These are phyloP conservation scores for Cordyceps fumosorosea DNA, from an alignment of 2,329 filamentous ascomycete genomes.

Conservation along the genomic window DNA sequence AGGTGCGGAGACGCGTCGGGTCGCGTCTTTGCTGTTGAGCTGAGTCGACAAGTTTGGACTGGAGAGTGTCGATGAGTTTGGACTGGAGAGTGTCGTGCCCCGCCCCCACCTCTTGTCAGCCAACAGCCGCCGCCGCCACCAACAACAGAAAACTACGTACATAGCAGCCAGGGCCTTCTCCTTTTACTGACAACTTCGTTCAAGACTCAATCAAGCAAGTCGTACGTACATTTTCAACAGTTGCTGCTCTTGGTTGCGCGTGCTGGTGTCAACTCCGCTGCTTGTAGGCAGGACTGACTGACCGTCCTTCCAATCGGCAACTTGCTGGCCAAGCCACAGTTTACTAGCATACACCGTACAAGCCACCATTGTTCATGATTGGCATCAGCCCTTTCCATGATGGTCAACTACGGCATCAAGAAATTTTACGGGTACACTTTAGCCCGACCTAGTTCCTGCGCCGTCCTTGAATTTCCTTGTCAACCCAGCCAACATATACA, in stretches of 20 bases:
- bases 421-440: background rate
- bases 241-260: too few relatives aligned
- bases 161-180: background rate
- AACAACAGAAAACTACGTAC: too few relatives aligned
- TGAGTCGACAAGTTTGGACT: too few relatives aligned
- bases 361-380: background rate
- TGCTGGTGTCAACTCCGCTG: too few relatives aligned
- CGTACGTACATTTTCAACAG: too few relatives aligned
- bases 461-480: background rate
- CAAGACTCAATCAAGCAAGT: too few relatives aligned
- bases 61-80: background rate
- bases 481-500: background rate
- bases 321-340: background rate
- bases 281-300: background rate
- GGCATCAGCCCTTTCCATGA: background rate
- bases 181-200: too few relatives aligned
- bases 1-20: conserved; percentile 10
- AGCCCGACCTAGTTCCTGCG: background rate
- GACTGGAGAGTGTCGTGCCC: background rate
- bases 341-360: background rate
- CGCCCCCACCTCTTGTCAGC: background rate
- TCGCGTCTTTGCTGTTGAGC: background rate
- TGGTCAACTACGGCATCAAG: too few relatives aligned
- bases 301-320: background rate
- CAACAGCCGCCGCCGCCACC: background rate